Conservation (phyloP, 768 basidiomycete genomes). For the Leucocoprinus leucothites region DNA sequence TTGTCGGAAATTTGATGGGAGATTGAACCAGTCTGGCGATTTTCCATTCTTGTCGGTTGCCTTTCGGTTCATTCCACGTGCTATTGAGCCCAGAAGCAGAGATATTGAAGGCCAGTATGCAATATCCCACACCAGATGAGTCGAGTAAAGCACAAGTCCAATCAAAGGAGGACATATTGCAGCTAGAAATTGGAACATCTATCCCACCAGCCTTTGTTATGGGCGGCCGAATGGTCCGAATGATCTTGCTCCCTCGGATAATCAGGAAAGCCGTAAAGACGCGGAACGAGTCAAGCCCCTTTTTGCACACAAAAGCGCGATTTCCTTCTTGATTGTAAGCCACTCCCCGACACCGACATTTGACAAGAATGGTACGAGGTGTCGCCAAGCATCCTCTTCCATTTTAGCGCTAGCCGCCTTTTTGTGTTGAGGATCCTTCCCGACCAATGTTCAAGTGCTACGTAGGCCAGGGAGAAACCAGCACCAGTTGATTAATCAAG, state of each 20-base stretch:
- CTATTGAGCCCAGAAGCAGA: background rate
- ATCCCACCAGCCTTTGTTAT: slow-evolving; percentile 2
- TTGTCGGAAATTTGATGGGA: no score
- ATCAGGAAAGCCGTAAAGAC: background rate
- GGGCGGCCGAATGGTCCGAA: background rate
- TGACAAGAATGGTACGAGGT: no score
- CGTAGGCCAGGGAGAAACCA: no score
- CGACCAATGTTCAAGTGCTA: background rate
- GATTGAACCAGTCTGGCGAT: slow-evolving; percentile 1
- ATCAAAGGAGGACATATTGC: slow-evolving; percentile 8
- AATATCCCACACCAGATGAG: background rate
- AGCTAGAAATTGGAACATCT: background rate
- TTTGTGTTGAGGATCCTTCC: background rate
- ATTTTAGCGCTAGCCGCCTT: background rate
- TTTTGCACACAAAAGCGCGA: no score
- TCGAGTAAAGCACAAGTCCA: background rate
- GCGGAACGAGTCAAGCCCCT: background rate
- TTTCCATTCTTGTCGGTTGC: slow-evolving; percentile 5
- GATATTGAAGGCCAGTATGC: slow-evolving; percentile 1
- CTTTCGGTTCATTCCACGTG: slow-evolving; percentile 5
- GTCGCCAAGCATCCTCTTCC: background rate
- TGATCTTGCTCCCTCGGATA: background rate
- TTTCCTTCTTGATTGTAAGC: no score
- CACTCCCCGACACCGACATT: background rate
- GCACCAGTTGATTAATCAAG: background rate